Evolutionary conservation across 129 eudicot species (phyloP).

Genomic region (Tagetes patula): DNA sequence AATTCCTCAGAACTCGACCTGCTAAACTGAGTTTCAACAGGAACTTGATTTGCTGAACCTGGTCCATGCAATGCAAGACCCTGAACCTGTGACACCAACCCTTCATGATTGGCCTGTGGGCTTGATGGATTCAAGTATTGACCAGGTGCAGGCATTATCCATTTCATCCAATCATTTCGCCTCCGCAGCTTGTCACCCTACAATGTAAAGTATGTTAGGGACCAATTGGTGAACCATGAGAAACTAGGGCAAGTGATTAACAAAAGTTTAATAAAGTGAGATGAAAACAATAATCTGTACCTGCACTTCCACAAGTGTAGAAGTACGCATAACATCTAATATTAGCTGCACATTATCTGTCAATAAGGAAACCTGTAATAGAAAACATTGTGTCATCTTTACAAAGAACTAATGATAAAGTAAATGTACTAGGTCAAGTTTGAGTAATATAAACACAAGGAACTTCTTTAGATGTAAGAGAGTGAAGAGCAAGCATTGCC

Average conservation of each 20-base stretch:
- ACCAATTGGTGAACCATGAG: too few relatives aligned
- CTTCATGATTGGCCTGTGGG: conserved; percentile 37
- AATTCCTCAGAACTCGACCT: conserved; percentile 41
- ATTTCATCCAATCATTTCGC: conserved; percentile 57
- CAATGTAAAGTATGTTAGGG: background rate
- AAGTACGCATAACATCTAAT: conserved; percentile 49
- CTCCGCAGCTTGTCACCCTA: conserved; percentile 55
- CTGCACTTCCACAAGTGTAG: conserved; percentile 66
- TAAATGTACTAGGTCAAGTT: conserved; percentile 2
- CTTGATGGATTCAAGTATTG: conserved; percentile 40
- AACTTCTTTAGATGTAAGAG: background rate
- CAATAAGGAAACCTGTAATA: conserved; percentile 50
- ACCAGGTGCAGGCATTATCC: conserved; percentile 52
- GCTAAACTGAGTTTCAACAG: conserved; percentile 30
- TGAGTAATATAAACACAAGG: conserved; percentile 1
- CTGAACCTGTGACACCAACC: conserved; percentile 35
- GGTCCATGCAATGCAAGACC: conserved; percentile 39
- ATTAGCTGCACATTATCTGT: conserved; percentile 54
- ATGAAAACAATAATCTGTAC: conserved; percentile 25
- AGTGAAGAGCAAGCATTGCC: background rate
- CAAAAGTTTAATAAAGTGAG: background rate
- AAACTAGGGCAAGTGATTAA: background rate
- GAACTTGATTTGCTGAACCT: conserved; percentile 26
- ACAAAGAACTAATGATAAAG: conserved; percentile 4
- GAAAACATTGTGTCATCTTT: conserved; percentile 6